Conservation (phyloP, 768 basidiomycete genomes). For the Amanita polypyramis region DNA sequence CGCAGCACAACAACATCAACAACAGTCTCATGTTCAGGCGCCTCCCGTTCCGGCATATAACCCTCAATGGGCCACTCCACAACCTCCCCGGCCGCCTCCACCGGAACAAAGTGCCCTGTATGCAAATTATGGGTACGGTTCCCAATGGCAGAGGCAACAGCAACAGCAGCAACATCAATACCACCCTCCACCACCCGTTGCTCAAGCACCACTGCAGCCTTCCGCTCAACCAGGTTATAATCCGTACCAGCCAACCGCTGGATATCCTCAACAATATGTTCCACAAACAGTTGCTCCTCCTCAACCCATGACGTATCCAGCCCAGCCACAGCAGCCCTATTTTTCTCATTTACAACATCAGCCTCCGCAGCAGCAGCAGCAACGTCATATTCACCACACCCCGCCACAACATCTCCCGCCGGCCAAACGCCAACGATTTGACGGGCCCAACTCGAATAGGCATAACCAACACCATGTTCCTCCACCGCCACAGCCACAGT, state of each 20-base stretch:
- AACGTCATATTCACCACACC: slow-evolving; percentile 46
- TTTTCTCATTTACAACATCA: slow-evolving; percentile 33
- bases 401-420: slow-evolving; percentile 82
- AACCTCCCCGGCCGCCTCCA: slow-evolving; percentile 49
- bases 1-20: slow-evolving; percentile 36
- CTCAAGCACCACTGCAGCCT: slow-evolving; percentile 43
- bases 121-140: slow-evolving; percentile 87
- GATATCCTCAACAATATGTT: slow-evolving; percentile 56
- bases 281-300: slow-evolving; percentile 48
- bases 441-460: slow-evolving; percentile 53
- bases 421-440: slow-evolving; percentile 85
- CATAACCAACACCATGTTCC: slow-evolving; percentile 35
- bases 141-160: slow-evolving; percentile 61
- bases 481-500: slow-evolving; percentile 56
- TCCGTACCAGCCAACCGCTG: slow-evolving; percentile 63
- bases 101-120: slow-evolving; percentile 79
- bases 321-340: slow-evolving; percentile 36
- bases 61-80: slow-evolving; percentile 58
- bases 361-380: slow-evolving; percentile 35
- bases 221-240: slow-evolving; percentile 57
- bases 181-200: slow-evolving; percentile 41
- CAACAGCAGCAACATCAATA: slow-evolving; percentile 53
- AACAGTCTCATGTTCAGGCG: slow-evolving; percentile 41
- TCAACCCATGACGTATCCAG: slow-evolving; percentile 41
- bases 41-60: slow-evolving; percentile 41